Base-by-base conservation (phyloP, 176 grass and related monocot species). In the Zoysia pacifica region DNA sequence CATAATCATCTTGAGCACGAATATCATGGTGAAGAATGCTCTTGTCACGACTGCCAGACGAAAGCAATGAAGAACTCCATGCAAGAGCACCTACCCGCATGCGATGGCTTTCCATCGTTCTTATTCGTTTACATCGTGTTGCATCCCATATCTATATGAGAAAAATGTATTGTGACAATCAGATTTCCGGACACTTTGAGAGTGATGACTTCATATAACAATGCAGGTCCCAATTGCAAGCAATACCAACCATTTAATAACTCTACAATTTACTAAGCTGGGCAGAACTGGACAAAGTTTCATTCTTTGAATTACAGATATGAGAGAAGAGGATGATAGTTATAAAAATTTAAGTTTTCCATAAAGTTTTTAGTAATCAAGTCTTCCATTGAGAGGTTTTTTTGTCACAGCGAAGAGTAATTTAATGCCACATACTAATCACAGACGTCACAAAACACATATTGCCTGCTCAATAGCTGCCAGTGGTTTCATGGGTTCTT, bases 61-160 rank as follows among this genome's bases (percentile, higher is more conserved):
- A 99, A 89, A 99, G 89, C 62, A 99, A 43, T n/a, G 96, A 91
- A 37, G 96, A 91, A 81, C 68, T 95, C 93, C 96, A 99, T 45
- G 96, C 93, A 75, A 99, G 86, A 79, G 96, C 90, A 82, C 96
- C 96, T 66, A 99, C 96, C 42, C 96, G 92, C 81, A 90, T 63
- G 52, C 67, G 79, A 89, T 99, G 96, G 63, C 90, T 86, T 84
- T 95, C 92, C 82, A 91, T 95, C 8, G 88, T 95, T 64, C 90
- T 87, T 79, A 89, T 89, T 86, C 92, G 89, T 60, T 91, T 91
- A 62, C 96, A 99, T 2, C 73, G 75, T 61, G 82, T 73, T 59
- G 84, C 92, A 80, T 99, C 96, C 96, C 96, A 99, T 88, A 99
- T 91, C 96, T 99, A 77, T 54, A 69, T 35, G 55, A 81, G 82